These are phyloP conservation scores for Rhinocladiella mackenziei DNA, from an alignment of 2,329 filamentous ascomycete genomes.

Conservation along the genomic window DNA sequence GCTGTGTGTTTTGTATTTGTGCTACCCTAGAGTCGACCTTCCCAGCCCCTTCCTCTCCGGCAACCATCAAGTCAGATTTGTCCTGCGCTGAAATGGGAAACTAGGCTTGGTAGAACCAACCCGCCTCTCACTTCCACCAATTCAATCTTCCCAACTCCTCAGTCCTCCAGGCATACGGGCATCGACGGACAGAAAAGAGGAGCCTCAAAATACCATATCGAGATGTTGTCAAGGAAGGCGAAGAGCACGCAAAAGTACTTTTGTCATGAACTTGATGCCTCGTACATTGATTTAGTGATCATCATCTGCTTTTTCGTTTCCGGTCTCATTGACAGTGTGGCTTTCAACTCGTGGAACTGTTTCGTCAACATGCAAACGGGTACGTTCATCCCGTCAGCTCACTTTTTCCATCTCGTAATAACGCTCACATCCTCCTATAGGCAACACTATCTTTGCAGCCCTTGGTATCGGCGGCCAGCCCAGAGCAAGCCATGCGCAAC, in stretches of 20 bases:
- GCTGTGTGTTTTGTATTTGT: too few relatives aligned
- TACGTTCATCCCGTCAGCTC: conserved; percentile 28
- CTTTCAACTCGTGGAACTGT: conserved; percentile 47
- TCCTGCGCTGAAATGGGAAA: too few relatives aligned
- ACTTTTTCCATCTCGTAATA: neutral
- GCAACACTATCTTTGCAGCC: conserved; percentile 44
- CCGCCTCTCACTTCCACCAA: too few relatives aligned
- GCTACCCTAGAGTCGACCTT: too few relatives aligned
- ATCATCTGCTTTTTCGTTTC: conserved; percentile 42
- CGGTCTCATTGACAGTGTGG: conserved; percentile 44
- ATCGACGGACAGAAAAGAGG: neutral
- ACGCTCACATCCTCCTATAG: conserved; percentile 27
- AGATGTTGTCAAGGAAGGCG: conserved; percentile 5
- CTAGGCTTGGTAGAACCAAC: too few relatives aligned
- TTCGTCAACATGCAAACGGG: conserved; percentile 49
- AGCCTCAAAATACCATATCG: conserved; percentile 3
- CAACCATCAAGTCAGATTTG: too few relatives aligned
- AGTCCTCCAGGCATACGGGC: neutral
- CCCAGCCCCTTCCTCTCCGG: too few relatives aligned
- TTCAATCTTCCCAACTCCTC: too few relatives aligned
- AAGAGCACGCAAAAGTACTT: conserved; percentile 15
- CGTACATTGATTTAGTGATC: conserved; percentile 25
- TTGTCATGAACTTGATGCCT: conserved; percentile 23
- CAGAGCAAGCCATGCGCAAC: conserved; percentile 35
- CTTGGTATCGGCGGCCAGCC: conserved; percentile 42